These are phyloP conservation scores for Phaeosphaeria sp. DNA, from an alignment of 2,329 filamentous ascomycete genomes.

Conservation along the genomic window DNA sequence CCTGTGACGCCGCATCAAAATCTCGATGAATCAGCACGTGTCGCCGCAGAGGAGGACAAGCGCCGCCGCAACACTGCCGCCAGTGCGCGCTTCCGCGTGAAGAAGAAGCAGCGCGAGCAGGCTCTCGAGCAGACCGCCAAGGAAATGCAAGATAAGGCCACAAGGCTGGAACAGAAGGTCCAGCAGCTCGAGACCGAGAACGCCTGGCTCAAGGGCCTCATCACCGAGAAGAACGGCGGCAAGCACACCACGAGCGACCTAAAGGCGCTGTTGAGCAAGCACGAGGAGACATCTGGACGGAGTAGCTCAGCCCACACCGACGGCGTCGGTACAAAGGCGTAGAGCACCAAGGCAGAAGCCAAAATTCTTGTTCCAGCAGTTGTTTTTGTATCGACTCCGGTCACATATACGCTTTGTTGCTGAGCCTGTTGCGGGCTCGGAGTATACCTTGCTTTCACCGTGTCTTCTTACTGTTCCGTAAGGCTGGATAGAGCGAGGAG, in stretches of 20 bases:
- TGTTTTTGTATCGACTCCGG: not conserved
- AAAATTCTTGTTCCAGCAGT: conserved; percentile 25
- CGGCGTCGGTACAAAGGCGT: conserved; percentile 45
- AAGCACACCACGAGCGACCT: conserved; percentile 42
- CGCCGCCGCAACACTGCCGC: conserved; percentile 61
- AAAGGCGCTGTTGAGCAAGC: conserved; percentile 42
- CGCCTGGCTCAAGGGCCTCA: conserved; percentile 59
- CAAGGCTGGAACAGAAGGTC: conserved; percentile 53
- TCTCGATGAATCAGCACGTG: conserved; percentile 55
- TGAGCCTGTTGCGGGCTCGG: not conserved
- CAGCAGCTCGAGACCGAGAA: conserved; percentile 61
- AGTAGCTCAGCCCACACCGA: conserved; percentile 47
- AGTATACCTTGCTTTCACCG: not conserved
- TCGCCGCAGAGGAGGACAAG: conserved; percentile 61
- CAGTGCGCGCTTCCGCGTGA: conserved; percentile 61
- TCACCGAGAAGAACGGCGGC: conserved; percentile 57
- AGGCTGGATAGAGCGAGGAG: not conserved
- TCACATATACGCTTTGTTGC: conserved; percentile 5
- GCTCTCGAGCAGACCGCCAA: conserved; percentile 59
- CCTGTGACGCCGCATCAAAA: conserved; percentile 37
- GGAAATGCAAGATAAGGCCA: conserved; percentile 59
- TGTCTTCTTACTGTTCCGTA: not conserved
- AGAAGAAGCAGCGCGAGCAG: conserved; percentile 63
- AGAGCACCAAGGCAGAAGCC: conserved; percentile 39
- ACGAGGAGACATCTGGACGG: conserved; percentile 42